Conservation (phyloP, 805 yeast genomes). For the Helenozyma baotianmanensis region DNA sequence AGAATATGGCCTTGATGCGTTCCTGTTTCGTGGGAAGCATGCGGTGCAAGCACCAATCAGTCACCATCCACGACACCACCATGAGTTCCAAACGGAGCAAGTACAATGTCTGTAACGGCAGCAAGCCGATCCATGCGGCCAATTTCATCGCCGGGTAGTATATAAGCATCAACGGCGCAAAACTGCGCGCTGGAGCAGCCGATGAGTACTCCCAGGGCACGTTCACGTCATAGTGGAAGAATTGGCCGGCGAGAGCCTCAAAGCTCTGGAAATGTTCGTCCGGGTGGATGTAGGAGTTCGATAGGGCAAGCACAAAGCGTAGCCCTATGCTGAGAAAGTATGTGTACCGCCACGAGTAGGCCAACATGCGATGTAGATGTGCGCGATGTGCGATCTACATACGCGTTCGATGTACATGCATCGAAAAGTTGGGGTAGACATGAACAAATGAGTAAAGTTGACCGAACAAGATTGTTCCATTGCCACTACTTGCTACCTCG, state of each 20-base stretch:
- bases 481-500: too few species aligned
- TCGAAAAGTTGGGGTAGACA: too few species aligned
- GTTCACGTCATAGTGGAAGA: constrained; percentile 41
- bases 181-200: constrained; percentile 62
- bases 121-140: constrained; percentile 27
- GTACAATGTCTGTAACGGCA: constrained; percentile 51
- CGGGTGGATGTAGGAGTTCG: constrained; percentile 89
- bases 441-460: too few species aligned
- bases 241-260: constrained; percentile 55
- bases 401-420: too few species aligned
- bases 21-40: constrained; percentile 49
- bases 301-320: constrained; percentile 54
- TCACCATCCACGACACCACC: constrained; percentile 31
- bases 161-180: constrained; percentile 58
- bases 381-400: too few species aligned
- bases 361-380: constrained; percentile 4
- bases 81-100: constrained; percentile 49
- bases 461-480: too few species aligned
- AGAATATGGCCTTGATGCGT: constrained; percentile 43
- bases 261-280: constrained; percentile 96
- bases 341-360: constrained; percentile 41
- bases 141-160: constrained; percentile 61
- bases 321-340: constrained; percentile 43
- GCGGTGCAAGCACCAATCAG: constrained; percentile 42
- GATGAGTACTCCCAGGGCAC: constrained; percentile 81